phyloP scores from a whole-genome alignment of 2,329 filamentous ascomycete genomes.

The Corniculantispora saksenae region DNA sequence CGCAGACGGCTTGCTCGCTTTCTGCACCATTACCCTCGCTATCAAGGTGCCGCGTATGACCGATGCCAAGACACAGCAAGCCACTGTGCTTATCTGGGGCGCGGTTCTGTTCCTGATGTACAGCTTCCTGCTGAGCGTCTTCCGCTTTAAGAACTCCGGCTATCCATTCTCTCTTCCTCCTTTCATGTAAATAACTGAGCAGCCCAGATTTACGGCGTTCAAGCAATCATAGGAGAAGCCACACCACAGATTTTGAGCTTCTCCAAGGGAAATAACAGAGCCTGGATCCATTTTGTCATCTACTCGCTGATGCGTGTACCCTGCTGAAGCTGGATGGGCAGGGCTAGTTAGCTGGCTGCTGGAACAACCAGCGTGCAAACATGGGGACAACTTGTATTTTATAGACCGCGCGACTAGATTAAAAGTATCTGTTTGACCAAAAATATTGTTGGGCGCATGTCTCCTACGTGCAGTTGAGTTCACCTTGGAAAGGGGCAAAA shows the following conservation, averaged over 20 bases:
- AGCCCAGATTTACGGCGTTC: too few species aligned
- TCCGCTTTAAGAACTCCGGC: conserved; percentile 90
- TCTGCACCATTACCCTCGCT: conserved; percentile 86
- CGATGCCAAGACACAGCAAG: conserved; percentile 74
- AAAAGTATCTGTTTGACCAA: background rate
- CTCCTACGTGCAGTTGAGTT: too few species aligned
- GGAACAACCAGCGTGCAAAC: background rate
- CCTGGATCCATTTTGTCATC: background rate
- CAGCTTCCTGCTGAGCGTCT: conserved; percentile 91
- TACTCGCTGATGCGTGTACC: background rate
- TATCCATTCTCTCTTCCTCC: conserved; percentile 95
- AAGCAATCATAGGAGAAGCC: background rate
- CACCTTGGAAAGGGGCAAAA: background rate
- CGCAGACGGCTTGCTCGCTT: conserved; percentile 70
- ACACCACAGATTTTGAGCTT: background rate
- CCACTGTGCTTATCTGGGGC: conserved; percentile 79
- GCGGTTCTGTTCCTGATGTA: conserved; percentile 79
- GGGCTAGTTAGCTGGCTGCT: background rate
- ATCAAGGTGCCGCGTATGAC: conserved; percentile 89
- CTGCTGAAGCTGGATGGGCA: background rate
- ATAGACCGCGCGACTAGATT: background rate
- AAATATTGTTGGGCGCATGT: background rate
- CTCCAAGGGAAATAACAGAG: background rate
- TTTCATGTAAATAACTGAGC: conserved; percentile 58
- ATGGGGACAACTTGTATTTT: background rate